These are phyloP conservation scores for Henckelia pumila DNA, from an alignment of 257 asterid genomes.

Conservation along the genomic window DNA sequence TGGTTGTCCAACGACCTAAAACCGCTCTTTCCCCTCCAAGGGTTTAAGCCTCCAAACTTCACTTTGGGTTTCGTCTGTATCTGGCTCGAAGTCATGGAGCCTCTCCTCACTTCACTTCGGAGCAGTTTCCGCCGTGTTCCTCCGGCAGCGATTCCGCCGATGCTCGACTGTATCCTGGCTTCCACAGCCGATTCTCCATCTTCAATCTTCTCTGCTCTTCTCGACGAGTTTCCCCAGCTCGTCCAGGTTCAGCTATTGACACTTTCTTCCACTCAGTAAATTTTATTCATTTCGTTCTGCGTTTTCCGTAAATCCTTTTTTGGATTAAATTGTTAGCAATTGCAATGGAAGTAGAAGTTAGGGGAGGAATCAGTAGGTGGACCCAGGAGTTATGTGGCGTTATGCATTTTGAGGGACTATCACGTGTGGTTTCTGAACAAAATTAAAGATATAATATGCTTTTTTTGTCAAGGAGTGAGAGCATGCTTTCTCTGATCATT, in stretches of 20 bases:
- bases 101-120: slow-evolving; percentile 47
- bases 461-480: no score
- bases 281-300: background rate
- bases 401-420: no score
- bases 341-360: no score
- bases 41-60: background rate
- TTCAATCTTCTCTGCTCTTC: slow-evolving; percentile 48
- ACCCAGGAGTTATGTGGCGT: no score
- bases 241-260: slow-evolving; percentile 42
- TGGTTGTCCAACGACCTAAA: no score
- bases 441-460: no score
- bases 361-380: no score
- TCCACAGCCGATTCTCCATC: slow-evolving; percentile 62
- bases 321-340: no score
- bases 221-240: slow-evolving; percentile 51
- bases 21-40: background rate
- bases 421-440: no score
- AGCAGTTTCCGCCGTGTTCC: slow-evolving; percentile 75
- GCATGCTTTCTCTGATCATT: no score
- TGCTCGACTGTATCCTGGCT: slow-evolving; percentile 72
- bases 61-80: no score
- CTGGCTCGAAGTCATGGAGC: slow-evolving; percentile 36
- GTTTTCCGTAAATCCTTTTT: background rate
- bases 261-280: no score
- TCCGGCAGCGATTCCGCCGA: slow-evolving; percentile 63